Evolutionary conservation across 1,139 yeast genomes (phyloP), one percentile per base, ranked within the genome.

Genomic region (Yamadazyma kanchanaburiensis): DNA sequence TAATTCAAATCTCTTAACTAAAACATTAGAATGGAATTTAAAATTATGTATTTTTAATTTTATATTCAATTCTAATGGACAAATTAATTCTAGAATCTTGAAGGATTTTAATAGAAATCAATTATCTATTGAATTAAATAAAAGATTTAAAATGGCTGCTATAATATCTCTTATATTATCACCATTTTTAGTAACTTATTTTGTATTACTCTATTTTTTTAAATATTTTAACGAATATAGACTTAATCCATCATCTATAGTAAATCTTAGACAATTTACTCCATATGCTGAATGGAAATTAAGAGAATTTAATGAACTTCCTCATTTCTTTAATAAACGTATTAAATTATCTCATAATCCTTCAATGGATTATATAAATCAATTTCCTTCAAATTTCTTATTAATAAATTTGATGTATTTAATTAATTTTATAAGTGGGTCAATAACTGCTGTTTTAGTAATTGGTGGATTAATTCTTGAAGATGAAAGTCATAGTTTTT

Each of bases 201-300:
- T 89, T 56, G 72, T 88, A 9, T 60, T 91, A 31, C 69, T 87
- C 31, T 86, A 87, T 55, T 89, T 94, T 49, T 82, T 91, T 69
- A 73, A 88, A 31, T 88, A 91, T 55, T 91, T 94, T 58, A 88
- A 89, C 50, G 97, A 91, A 58, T 88, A 86, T 53, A 84, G 86
- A 52, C 77, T 85, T 23, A 85, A 91, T 37, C 98, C 98, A 0
- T 78, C 91, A 2, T 69, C 89, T 9, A 68, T 91, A 32, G 80
- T 95, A 7, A 80, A 89, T 2, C 51, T 66, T 27, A 67, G 98
- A 28, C 95, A 87, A 47, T 91, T 87, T 49, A 87, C 97, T 0
- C 96, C 96, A 0, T 74, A 77, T 55, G 96, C 97, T 0, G 91
- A 86, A 49, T 91, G 98, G 97, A 86, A 82, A 52, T 74, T 94